Evolutionary conservation across 805 yeast genomes (phyloP).

Genomic region (Tetrapisispora nanseiensis): DNA sequence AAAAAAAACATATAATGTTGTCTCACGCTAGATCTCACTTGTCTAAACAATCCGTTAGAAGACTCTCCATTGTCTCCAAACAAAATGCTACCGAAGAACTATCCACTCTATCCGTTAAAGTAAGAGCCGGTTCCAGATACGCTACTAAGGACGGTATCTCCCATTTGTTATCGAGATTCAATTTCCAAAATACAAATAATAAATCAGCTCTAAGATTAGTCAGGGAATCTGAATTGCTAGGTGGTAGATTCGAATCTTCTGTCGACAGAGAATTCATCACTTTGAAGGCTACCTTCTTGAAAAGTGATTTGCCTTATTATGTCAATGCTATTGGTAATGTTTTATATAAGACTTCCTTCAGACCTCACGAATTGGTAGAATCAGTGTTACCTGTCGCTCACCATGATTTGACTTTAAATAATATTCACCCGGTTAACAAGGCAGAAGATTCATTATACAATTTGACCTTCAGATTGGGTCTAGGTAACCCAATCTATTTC

Average conservation of each 20-base stretch:
- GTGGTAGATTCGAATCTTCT: slow-evolving; percentile 62
- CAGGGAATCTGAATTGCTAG: slow-evolving; percentile 89
- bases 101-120: slow-evolving; percentile 68
- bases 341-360: slow-evolving; percentile 58
- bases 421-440: slow-evolving; percentile 40
- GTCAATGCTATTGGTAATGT: slow-evolving; percentile 77
- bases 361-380: slow-evolving; percentile 77
- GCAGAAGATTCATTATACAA: slow-evolving; percentile 76
- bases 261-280: slow-evolving; percentile 81
- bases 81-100: slow-evolving; percentile 57
- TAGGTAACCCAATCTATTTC: slow-evolving; percentile 73
- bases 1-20: slow-evolving; percentile 10
- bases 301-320: slow-evolving; percentile 83
- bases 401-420: slow-evolving; percentile 49
- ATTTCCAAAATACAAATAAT: slow-evolving; percentile 69
- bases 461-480: slow-evolving; percentile 75
- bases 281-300: slow-evolving; percentile 71
- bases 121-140: slow-evolving; percentile 80
- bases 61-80: slow-evolving; percentile 30
- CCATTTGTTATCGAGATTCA: slow-evolving; percentile 75
- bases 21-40: slow-evolving; percentile 14
- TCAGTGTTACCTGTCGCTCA: slow-evolving; percentile 69
- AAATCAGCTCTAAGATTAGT: slow-evolving; percentile 87
- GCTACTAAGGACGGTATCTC: slow-evolving; percentile 67
- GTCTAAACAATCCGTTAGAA: slow-evolving; percentile 26